A percentile compares a stretch with the other conserved stretches of the same genome.
Evolutionary conservation across 148 eudicot genomes (phyloP).

Genomic region (Heliamphora exappendiculata): DNA sequence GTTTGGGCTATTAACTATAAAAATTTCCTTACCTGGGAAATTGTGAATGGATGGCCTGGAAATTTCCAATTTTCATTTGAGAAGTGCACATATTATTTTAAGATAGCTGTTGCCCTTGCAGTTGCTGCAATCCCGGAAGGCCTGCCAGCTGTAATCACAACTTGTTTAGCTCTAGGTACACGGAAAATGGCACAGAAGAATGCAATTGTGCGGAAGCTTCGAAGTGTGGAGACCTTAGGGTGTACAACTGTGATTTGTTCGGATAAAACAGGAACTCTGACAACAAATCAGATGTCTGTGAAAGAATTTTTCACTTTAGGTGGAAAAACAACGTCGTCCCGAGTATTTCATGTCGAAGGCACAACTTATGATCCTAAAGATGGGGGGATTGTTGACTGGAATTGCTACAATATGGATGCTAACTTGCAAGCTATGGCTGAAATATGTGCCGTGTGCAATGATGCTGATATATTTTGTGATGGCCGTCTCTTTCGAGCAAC

Average conservation of each 20-base stretch:
- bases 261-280: conserved; percentile 87
- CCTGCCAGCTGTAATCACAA: conserved; percentile 75
- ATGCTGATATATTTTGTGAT: conserved; percentile 59
- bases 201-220: conserved; percentile 71
- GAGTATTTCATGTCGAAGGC: conserved; percentile 62
- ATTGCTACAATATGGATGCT: conserved; percentile 66
- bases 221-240: conserved; percentile 87
- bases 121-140: conserved; percentile 93
- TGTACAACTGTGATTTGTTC: conserved; percentile 91
- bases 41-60: conserved; percentile 62
- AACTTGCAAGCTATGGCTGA: conserved; percentile 71
- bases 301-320: conserved; percentile 66
- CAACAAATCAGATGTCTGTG: conserved; percentile 91
- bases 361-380: conserved; percentile 88
- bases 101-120: conserved; percentile 76
- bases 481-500: conserved; percentile 55
- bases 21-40: conserved; percentile 73
- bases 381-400: conserved; percentile 76
- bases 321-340: conserved; percentile 34
- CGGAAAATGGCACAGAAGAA: conserved; percentile 87
- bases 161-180: conserved; percentile 79
- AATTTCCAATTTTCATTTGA: conserved; percentile 67
- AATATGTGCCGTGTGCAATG: conserved; percentile 77
- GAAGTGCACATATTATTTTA: conserved; percentile 78
- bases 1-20: conserved; percentile 75